phyloP scores from a whole-genome alignment of 1,139 yeast species.

The Debaryomyces sp. region DNA sequence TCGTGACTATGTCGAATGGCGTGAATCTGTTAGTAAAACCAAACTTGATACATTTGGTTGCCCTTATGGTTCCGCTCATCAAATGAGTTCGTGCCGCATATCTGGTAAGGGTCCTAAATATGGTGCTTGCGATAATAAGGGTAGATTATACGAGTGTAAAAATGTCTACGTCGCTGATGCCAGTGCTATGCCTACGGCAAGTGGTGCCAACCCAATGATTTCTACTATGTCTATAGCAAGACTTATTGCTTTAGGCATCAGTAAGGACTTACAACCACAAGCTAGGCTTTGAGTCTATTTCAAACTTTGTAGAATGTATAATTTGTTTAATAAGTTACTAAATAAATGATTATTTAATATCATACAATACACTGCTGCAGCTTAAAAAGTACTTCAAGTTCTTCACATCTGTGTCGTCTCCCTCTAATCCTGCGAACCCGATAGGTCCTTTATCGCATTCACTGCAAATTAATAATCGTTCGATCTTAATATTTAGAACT shows the following conservation, averaged over 20 bases:
- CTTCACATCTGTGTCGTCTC: conserved; percentile 32
- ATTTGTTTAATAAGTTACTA: not conserved
- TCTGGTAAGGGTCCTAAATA: conserved; percentile 49
- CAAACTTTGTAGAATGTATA: not conserved
- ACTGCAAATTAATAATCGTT: conserved; percentile 62
- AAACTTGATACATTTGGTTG: conserved; percentile 34
- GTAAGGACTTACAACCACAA: conserved; percentile 34
- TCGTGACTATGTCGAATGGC: conserved; percentile 51
- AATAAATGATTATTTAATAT: conserved; percentile 13
- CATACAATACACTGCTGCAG: conserved; percentile 46
- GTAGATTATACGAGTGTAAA: conserved; percentile 54
- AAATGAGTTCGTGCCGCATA: conserved; percentile 62
- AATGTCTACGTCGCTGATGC: conserved; percentile 61
- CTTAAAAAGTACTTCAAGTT: conserved; percentile 47
- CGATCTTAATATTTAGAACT: conserved; percentile 33
- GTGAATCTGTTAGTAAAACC: conserved; percentile 28
- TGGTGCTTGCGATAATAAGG: conserved; percentile 54
- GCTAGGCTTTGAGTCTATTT: conserved; percentile 27
- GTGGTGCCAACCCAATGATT: conserved; percentile 62
- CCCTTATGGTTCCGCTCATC: conserved; percentile 59
- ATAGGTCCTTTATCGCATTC: conserved; percentile 78
- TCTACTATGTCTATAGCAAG: conserved; percentile 46
- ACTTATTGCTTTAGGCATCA: conserved; percentile 37
- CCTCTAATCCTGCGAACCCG: conserved; percentile 60
- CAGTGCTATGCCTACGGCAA: conserved; percentile 59